Base-by-base conservation (phyloP, 768 basidiomycete species). In the Tulasnella sp. region DNA sequence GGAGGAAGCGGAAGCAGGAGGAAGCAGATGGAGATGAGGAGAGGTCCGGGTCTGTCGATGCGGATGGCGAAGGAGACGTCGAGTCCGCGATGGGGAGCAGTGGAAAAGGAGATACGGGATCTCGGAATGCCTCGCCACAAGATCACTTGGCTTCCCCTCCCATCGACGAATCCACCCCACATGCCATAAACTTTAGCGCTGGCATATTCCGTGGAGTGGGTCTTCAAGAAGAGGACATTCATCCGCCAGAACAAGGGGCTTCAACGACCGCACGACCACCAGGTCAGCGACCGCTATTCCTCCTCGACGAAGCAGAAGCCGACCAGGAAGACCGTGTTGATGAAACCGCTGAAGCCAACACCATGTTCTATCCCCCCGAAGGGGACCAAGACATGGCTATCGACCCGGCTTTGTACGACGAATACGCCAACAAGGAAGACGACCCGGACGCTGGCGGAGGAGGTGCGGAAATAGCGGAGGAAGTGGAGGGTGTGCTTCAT, bases 391-490 rank as follows among this genome's bases (percentile, higher is more conserved):
- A 58, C 75, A 68, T 54, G 34, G 40, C 40, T 1, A 49, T 69
- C 69, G 75, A 76, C 67, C 75, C 75, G 12, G 64, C 42, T n/a
- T n/a, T 76, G 64, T 29, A 22, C 79, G 38, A 79, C 80, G 36
- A 80, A 80, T 31, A 80, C 77, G 77, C 14, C 75, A 38, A 49
- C 78, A 39, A 82, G 81, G n/a, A 81, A 81, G n/a, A 80, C 79
- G 37, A 80, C 79, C 31, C 81, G 52, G 73, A 78, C 78, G 39
- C 81, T 81, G 22, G 81, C 79, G 19, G 79, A 80, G 34, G 79
- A 80, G 34, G 81, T 76, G 76, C 9, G 75, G 54, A 69, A 78
- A 69, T 72, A 72, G 69, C 42, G 25, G 42, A 67, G 58, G 75
- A 78, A 74, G 75, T 72, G 3, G 70, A 69, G 19, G 68, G 25